A percentile compares a stretch with the other conserved stretches of the same genome.
Conservation (phyloP, 2,329 filamentous ascomycete species). For the Raffaelea ambrosiae region DNA sequence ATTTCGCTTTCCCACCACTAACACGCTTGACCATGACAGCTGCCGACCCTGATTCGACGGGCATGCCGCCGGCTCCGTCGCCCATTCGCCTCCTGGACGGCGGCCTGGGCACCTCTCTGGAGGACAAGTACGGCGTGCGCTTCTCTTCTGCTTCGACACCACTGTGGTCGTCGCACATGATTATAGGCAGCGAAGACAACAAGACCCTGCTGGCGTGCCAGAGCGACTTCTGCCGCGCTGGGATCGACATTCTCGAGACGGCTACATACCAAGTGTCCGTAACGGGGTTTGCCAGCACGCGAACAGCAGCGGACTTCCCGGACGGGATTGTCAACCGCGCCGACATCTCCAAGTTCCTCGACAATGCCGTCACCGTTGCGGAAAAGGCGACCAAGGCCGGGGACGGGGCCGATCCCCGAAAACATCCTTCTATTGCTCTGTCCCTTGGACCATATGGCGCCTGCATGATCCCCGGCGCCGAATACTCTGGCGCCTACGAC, state of each 20-base stretch:
- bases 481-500: slow-evolving; percentile 57
- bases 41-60: not conserved
- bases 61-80: not conserved
- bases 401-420: not conserved
- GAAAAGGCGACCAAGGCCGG: slow-evolving; percentile 19
- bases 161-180: slow-evolving; percentile 60
- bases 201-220: slow-evolving; percentile 45
- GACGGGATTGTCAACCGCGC: slow-evolving; percentile 28
- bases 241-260: slow-evolving; percentile 55
- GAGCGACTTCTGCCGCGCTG: slow-evolving; percentile 43
- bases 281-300: slow-evolving; percentile 46
- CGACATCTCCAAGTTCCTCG: slow-evolving; percentile 31
- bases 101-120: slow-evolving; percentile 58
- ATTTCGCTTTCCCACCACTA: no score
- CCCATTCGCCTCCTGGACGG: slow-evolving; percentile 46
- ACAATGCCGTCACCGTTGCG: slow-evolving; percentile 35
- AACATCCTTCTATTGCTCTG: slow-evolving; percentile 36
- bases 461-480: slow-evolving; percentile 55
- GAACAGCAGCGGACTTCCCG: slow-evolving; percentile 26
- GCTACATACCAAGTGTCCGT: slow-evolving; percentile 59
- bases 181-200: slow-evolving; percentile 38
- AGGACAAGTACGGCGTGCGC: slow-evolving; percentile 43
- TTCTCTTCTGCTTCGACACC: slow-evolving; percentile 47
- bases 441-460: slow-evolving; percentile 61
- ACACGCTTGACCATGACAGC: no score